Conservation (phyloP, 2,329 filamentous ascomycete genomes). For the Ceratocystis smalleyi region DNA sequence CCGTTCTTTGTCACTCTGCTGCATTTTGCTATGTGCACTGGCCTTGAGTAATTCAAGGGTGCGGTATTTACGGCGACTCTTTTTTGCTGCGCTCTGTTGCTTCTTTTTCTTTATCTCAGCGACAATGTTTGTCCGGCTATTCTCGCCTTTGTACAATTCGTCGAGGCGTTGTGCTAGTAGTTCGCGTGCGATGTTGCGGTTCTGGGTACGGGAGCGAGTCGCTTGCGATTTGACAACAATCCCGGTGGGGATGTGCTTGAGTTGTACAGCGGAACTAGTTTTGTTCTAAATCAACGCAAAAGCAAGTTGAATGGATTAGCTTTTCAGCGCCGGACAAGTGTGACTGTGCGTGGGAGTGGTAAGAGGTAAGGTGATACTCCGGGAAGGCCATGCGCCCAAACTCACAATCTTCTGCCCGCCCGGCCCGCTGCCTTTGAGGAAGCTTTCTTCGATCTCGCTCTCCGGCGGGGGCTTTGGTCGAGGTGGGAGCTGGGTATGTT, state of each 20-base stretch:
- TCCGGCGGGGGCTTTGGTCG: conserved; percentile 59
- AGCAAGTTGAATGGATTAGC: background rate
- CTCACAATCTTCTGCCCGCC: conserved; percentile 87
- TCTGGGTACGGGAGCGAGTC: conserved; percentile 73
- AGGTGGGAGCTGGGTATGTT: conserved; percentile 53
- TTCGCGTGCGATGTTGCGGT: conserved; percentile 68
- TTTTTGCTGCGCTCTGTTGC: conserved; percentile 65
- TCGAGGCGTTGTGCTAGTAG: conserved; percentile 64
- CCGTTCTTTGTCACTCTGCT: background rate
- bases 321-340: background rate
- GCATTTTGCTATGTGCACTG: background rate
- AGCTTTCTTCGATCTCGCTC: conserved; percentile 64
- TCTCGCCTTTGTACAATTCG: conserved; percentile 52
- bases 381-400: conserved; percentile 9
- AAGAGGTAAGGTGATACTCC: background rate
- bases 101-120: conserved; percentile 48
- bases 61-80: conserved; percentile 65
- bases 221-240: conserved; percentile 89
- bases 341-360: background rate
- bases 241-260: conserved; percentile 79
- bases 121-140: conserved; percentile 51
- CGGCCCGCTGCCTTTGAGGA: conserved; percentile 80
- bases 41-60: conserved; percentile 38
- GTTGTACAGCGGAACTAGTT: conserved; percentile 85
- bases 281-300: conserved; percentile 52